Evolutionary conservation across 805 yeast species (phyloP).

Genomic region (Metschnikowia borealis): DNA sequence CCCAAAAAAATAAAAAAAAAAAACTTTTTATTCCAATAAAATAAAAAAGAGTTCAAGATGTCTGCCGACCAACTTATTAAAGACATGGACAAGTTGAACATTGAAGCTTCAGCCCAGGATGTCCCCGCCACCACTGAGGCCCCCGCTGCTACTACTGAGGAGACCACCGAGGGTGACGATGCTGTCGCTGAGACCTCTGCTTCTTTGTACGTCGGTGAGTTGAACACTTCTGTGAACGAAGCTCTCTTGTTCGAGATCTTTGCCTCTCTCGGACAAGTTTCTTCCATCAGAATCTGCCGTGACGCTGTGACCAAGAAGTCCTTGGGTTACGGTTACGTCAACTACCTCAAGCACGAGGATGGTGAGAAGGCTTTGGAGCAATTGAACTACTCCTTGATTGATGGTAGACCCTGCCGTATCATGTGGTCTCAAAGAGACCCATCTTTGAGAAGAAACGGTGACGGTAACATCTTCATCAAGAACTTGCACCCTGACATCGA

Average conservation of each 20-base stretch:
- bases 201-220: conserved; percentile 95
- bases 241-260: conserved; percentile 92
- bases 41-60: conserved; percentile 20
- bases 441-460: conserved; percentile 87
- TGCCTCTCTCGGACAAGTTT: conserved; percentile 90
- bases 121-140: conserved; percentile 23
- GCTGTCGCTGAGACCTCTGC: conserved; percentile 57
- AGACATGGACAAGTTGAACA: conserved; percentile 45
- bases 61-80: conserved; percentile 43
- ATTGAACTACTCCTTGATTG: conserved; percentile 88
- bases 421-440: conserved; percentile 99
- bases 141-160: conserved; percentile 29
- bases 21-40: conserved; percentile 9
- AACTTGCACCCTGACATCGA: conserved; percentile 97
- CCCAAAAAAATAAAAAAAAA: conserved; percentile 12
- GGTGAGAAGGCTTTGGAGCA: conserved; percentile 94
- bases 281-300: conserved; percentile 97
- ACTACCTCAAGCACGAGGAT: conserved; percentile 83
- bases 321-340: conserved; percentile 96
- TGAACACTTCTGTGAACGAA: conserved; percentile 88
- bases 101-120: conserved; percentile 34
- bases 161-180: conserved; percentile 29
- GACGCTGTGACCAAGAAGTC: conserved; percentile 96
- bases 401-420: conserved; percentile 96
- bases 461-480: conserved; percentile 96